Conservation (phyloP, 805 yeast species). For the Candida awuae region DNA sequence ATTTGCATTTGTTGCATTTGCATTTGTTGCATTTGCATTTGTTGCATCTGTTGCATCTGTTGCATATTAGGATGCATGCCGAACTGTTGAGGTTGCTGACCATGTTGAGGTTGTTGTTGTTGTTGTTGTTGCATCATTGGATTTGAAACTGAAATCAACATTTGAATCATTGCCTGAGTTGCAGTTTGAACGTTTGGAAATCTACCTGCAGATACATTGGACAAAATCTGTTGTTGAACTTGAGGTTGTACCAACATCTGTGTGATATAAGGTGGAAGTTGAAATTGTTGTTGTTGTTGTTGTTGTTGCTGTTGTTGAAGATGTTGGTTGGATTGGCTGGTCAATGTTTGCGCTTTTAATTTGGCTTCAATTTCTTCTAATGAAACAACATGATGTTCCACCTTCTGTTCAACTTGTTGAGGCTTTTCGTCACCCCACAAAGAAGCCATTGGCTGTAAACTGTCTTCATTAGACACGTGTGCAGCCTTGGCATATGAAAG, state of each 20-base stretch:
- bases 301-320: slow-evolving; percentile 20
- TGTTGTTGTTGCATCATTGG: slow-evolving; percentile 19
- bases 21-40: slow-evolving; percentile 14
- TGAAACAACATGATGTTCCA: slow-evolving; percentile 42
- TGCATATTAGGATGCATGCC: too few species aligned
- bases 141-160: slow-evolving; percentile 21
- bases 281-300: slow-evolving; percentile 17
- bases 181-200: slow-evolving; percentile 27
- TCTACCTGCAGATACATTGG: slow-evolving; percentile 28
- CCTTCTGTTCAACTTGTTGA: slow-evolving; percentile 14
- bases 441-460: slow-evolving; percentile 63
- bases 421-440: slow-evolving; percentile 44
- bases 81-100: slow-evolving; percentile 12
- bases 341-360: slow-evolving; percentile 37
- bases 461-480: slow-evolving; percentile 29
- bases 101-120: slow-evolving; percentile 19
- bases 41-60: slow-evolving; percentile 14
- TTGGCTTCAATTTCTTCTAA: slow-evolving; percentile 83
- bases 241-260: slow-evolving; percentile 17
- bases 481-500: slow-evolving; percentile 39
- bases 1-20: slow-evolving; percentile 15
- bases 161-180: slow-evolving; percentile 27
- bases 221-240: slow-evolving; percentile 23
- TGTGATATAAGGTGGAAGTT: slow-evolving; percentile 10
- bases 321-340: slow-evolving; percentile 23